phyloP scores from a whole-genome alignment of 805 yeast species.

The Candida palmyrensis region DNA sequence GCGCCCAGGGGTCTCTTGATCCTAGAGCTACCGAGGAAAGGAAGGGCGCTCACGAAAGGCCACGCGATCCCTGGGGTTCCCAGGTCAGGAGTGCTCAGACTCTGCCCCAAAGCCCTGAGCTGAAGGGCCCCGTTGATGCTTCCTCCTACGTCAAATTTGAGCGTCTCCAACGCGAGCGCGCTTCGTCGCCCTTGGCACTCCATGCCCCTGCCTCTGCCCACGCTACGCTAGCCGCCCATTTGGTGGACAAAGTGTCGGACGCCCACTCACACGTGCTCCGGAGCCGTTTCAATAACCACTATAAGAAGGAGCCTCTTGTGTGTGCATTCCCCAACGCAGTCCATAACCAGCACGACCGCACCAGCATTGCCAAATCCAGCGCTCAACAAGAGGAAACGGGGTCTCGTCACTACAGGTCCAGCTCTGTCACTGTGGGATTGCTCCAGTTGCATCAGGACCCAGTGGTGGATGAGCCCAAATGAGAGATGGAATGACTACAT shows the following conservation, averaged over 20 bases:
- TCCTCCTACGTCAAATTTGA: too few relatives aligned
- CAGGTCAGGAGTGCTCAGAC: not conserved
- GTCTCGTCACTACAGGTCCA: constrained; percentile 31
- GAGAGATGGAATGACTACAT: not conserved
- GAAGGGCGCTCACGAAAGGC: too few relatives aligned
- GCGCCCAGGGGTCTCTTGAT: constrained; percentile 1
- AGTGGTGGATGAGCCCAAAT: constrained; percentile 2
- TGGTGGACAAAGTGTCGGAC: constrained; percentile 7
- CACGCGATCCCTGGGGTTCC: not conserved
- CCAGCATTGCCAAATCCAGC: constrained; percentile 15
- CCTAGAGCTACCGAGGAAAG: too few relatives aligned
- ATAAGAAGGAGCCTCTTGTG: constrained; percentile 39
- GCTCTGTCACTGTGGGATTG: constrained; percentile 36
- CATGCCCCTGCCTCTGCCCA: constrained; percentile 21
- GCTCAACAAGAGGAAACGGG: constrained; percentile 14
- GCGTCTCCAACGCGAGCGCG: constrained; percentile 9
- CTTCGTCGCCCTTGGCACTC: constrained; percentile 27
- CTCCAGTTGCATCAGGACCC: constrained; percentile 21
- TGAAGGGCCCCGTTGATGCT: too few relatives aligned
- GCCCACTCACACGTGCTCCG: constrained; percentile 11
- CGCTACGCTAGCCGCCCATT: constrained; percentile 21
- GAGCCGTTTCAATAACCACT: constrained; percentile 39
- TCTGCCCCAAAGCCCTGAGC: not conserved
- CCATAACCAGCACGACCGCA: constrained; percentile 33
- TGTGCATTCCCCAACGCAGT: constrained; percentile 37